A percentile compares a stretch with the other conserved stretches of the same genome.
Conservation (phyloP, 306 rosid species). For the barrel medic (Medicago truncatula) region MtrunA17r5.0-ANR NC_053045.1:47031501-47032000, state of each 20-base stretch:
- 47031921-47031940: slow-evolving; percentile 16
- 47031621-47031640: slow-evolving; percentile 49
- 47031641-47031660: slow-evolving; percentile 43
- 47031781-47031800: slow-evolving; percentile 17
- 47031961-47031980: neutral
- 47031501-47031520: neutral
- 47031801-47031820: slow-evolving; percentile 51
- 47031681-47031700: slow-evolving; percentile 23
- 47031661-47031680: slow-evolving; percentile 23
- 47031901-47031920: slow-evolving; percentile 33
- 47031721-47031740: slow-evolving; percentile 44
- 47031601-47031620: slow-evolving; percentile 45
- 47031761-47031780: slow-evolving; percentile 18
- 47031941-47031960: neutral
- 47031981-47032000: slow-evolving; percentile 36
- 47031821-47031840: slow-evolving; percentile 56
- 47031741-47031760: neutral
- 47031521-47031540: accelerated
- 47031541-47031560: slow-evolving; percentile 36
- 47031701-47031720: slow-evolving; percentile 40
- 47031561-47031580: slow-evolving; percentile 29
- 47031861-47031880: slow-evolving; percentile 34
- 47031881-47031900: slow-evolving; percentile 49
- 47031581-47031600: slow-evolving; percentile 29
- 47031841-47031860: slow-evolving; percentile 34